Evolutionary conservation across 768 basidiomycete species (phyloP).

Genomic region (Tephrocybe sp.): DNA sequence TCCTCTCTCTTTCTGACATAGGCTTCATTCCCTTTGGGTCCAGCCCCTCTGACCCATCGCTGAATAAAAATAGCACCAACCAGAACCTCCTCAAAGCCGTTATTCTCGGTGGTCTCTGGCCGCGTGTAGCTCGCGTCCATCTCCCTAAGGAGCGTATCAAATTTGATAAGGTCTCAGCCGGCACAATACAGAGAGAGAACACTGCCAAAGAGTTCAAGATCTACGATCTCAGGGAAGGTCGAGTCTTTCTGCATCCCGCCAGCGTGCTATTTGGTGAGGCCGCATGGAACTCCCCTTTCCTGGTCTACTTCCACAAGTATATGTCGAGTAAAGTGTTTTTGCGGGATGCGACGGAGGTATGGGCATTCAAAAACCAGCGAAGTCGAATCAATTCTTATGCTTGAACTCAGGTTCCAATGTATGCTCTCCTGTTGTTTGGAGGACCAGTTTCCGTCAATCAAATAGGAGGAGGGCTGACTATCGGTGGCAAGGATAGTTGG

Average conservation of each 20-base stretch:
- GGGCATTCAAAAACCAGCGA: constrained; percentile 11
- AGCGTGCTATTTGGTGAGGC: constrained; percentile 75
- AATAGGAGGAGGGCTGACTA: constrained; percentile 69
- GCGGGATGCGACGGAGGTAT: constrained; percentile 83
- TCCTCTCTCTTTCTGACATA: constrained; percentile 62
- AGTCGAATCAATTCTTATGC: neutral
- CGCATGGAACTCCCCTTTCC: constrained; percentile 74
- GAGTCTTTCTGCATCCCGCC: constrained; percentile 82
- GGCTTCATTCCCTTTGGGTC: constrained; percentile 60
- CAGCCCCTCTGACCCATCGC: constrained; percentile 40
- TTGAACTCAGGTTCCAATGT: constrained; percentile 70
- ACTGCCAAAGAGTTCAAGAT: constrained; percentile 82
- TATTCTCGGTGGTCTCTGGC: constrained; percentile 85
- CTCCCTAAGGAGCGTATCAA: constrained; percentile 73
- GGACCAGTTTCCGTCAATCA: constrained; percentile 78
- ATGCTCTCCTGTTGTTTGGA: constrained; percentile 81
- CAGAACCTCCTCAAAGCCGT: constrained; percentile 80
- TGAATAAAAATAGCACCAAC: constrained; percentile 66
- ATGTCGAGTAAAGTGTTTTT: constrained; percentile 83
- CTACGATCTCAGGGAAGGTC: constrained; percentile 60
- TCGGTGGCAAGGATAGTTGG: constrained; percentile 48
- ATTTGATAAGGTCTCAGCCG: constrained; percentile 83
- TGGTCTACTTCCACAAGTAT: constrained; percentile 82
- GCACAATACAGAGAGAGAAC: constrained; percentile 82
- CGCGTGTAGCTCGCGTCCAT: constrained; percentile 73